phyloP scores from a whole-genome alignment of 2,329 filamentous ascomycete species.

The Colletotrichum euphorbiae region DNA sequence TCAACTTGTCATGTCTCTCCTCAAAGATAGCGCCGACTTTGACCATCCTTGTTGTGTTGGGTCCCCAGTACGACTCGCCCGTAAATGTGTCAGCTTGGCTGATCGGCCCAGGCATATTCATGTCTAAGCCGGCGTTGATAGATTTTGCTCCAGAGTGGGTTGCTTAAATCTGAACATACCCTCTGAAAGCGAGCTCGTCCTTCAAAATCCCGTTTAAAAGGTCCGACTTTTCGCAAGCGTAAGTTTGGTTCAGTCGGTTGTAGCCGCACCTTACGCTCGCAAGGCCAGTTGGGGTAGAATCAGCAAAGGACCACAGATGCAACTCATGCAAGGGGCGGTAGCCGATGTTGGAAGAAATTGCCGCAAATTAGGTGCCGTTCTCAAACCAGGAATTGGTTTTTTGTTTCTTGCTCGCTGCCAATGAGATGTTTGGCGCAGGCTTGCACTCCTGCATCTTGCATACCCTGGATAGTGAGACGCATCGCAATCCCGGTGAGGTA shows the following conservation, averaged over 20 bases:
- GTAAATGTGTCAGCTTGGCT: slow-evolving; percentile 52
- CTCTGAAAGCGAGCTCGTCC: slow-evolving; percentile 79
- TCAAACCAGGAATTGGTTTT: slow-evolving; percentile 61
- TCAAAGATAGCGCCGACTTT: slow-evolving; percentile 67
- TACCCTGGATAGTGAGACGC: slow-evolving; percentile 70
- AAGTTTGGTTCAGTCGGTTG: slow-evolving; percentile 77
- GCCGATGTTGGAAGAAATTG: slow-evolving; percentile 67
- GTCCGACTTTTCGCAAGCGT: slow-evolving; percentile 73
- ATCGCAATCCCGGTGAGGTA: slow-evolving; percentile 76
- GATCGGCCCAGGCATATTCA: slow-evolving; percentile 78
- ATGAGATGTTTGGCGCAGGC: slow-evolving; percentile 68
- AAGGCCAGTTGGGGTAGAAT: slow-evolving; percentile 74
- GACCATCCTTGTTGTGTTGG: slow-evolving; percentile 66
- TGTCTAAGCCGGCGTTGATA: slow-evolving; percentile 78
- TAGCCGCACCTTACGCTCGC: slow-evolving; percentile 80
- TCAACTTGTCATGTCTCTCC: slow-evolving; percentile 75
- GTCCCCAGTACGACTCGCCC: slow-evolving; percentile 73
- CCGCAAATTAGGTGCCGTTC: slow-evolving; percentile 57
- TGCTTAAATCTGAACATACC: slow-evolving; percentile 66
- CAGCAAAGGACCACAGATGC: slow-evolving; percentile 75
- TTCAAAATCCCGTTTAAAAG: slow-evolving; percentile 74
- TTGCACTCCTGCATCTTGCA: slow-evolving; percentile 59
- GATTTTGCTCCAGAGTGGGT: slow-evolving; percentile 78
- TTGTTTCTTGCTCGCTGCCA: slow-evolving; percentile 76
- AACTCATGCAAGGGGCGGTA: slow-evolving; percentile 77